A percentile compares a stretch with the other conserved stretches of the same genome.
Evolutionary conservation across 2,329 filamentous ascomycete species (phyloP).

Genomic region (Calonectria pteridis): DNA sequence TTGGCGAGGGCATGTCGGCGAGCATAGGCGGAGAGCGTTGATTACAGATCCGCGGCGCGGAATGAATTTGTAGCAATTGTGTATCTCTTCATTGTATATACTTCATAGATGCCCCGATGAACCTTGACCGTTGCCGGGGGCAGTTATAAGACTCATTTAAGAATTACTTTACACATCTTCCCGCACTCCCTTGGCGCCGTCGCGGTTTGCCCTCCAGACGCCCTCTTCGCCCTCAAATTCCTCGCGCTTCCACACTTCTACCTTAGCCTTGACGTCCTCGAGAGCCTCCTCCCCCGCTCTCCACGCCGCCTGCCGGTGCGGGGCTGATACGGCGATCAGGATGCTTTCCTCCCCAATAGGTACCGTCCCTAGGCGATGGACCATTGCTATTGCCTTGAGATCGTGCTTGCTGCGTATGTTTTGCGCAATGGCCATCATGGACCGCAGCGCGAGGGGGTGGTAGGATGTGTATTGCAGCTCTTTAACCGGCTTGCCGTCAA

Average conservation of each 20-base stretch:
- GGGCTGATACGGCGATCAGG: constrained; percentile 85
- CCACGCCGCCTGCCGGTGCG: constrained; percentile 90
- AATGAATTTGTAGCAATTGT: neutral
- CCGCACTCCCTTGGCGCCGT: constrained; percentile 72
- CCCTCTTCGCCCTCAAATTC: constrained; percentile 84
- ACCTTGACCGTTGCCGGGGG: neutral
- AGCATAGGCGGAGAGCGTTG: neutral
- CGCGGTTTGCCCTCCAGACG: constrained; percentile 89
- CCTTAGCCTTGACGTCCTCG: constrained; percentile 85
- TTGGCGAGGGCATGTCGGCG: neutral
- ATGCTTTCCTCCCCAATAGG: constrained; percentile 95
- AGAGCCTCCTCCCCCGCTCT: constrained; percentile 88
- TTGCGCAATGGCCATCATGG: constrained; percentile 74
- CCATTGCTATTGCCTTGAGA: constrained; percentile 81
- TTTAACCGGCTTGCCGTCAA: constrained; percentile 77
- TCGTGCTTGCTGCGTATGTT: constrained; percentile 70
- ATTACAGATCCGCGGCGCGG: neutral
- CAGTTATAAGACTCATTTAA: neutral
- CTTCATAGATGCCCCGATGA: neutral
- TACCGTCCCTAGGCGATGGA: constrained; percentile 87
- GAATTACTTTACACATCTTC: constrained; percentile 44
- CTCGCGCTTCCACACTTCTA: constrained; percentile 97
- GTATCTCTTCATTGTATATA: neutral
- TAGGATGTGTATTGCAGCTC: constrained; percentile 84
- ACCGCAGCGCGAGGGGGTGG: constrained; percentile 74